Conservation (phyloP, 305 asterid genomes). For the Striga hermonthica region DNA sequence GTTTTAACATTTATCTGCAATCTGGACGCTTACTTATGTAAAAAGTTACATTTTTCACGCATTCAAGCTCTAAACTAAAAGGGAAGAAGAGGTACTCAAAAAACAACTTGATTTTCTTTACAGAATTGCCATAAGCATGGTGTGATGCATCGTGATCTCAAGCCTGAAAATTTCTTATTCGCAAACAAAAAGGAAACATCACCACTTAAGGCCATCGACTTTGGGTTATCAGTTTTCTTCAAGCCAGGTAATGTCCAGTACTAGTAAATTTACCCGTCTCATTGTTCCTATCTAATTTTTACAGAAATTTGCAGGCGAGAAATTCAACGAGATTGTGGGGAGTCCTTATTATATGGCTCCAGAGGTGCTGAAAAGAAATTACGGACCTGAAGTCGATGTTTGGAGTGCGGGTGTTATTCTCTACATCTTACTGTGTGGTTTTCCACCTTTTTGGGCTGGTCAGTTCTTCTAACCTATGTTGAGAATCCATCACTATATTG, state of each 20-base stretch:
- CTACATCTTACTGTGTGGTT: constrained; percentile 5
- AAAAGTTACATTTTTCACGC: neutral
- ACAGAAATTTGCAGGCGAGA: neutral
- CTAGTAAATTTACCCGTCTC: neutral
- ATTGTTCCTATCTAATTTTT: neutral
- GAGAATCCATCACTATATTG: neutral
- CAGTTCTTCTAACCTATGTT: neutral
- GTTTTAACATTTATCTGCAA: too few species aligned
- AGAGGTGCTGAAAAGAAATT: constrained; percentile 2
- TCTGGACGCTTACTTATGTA: neutral
- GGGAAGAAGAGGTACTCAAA: neutral
- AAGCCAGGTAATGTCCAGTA: constrained; percentile 1
- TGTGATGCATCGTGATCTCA: constrained; percentile 10
- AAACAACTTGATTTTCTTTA: neutral
- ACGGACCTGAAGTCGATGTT: constrained; percentile 5
- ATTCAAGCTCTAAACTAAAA: neutral
- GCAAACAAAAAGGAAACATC: constrained; percentile 8
- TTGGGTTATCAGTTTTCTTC: constrained; percentile 2
- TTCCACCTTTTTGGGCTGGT: constrained; percentile 16
- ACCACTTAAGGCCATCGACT: constrained; percentile 7
- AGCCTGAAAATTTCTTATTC: constrained; percentile 14
- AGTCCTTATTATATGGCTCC: constrained; percentile 15
- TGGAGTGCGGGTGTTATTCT: constrained; percentile 13
- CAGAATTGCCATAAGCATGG: constrained; percentile 16
- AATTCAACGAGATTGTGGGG: constrained; percentile 7